phyloP scores from a whole-genome alignment of 2,329 filamentous ascomycete genomes.

The Claviceps fusiformis region DNA sequence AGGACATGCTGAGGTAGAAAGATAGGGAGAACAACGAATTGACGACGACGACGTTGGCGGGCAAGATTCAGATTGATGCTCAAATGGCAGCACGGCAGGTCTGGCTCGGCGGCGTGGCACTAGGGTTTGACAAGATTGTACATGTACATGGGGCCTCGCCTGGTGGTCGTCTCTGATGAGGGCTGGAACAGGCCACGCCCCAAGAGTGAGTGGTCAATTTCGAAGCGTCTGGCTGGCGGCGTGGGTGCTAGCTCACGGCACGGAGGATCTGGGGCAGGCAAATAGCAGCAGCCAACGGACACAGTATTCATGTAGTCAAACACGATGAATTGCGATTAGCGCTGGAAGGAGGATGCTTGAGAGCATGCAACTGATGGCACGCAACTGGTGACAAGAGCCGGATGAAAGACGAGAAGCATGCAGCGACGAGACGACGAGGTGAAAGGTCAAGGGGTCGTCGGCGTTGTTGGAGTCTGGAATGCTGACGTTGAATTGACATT shows the following conservation, averaged over 20 bases:
- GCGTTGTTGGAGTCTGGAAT: too few species aligned
- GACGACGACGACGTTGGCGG: not conserved
- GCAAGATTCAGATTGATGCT: not conserved
- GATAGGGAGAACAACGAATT: not conserved
- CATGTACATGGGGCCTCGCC: not conserved
- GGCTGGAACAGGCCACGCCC: not conserved
- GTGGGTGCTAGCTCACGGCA: not conserved
- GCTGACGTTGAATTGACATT: too few species aligned
- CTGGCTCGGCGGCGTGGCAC: not conserved
- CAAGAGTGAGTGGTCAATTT: not conserved
- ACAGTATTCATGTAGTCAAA: not conserved
- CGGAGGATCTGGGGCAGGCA: not conserved
- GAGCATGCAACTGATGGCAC: not conserved
- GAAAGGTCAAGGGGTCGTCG: too few species aligned
- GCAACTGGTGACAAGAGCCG: not conserved
- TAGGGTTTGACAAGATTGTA: not conserved
- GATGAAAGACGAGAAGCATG: not conserved
- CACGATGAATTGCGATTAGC: too few species aligned
- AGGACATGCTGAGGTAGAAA: not conserved
- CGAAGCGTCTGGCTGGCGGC: not conserved
- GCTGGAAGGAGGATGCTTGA: too few species aligned
- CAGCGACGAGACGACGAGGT: too few species aligned
- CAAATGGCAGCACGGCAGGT: not conserved
- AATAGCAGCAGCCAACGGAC: not conserved
- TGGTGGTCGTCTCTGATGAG: not conserved